phyloP scores from a whole-genome alignment of 106 monocot genomes.

The Phalaenopsis aphrodite region DNA sequence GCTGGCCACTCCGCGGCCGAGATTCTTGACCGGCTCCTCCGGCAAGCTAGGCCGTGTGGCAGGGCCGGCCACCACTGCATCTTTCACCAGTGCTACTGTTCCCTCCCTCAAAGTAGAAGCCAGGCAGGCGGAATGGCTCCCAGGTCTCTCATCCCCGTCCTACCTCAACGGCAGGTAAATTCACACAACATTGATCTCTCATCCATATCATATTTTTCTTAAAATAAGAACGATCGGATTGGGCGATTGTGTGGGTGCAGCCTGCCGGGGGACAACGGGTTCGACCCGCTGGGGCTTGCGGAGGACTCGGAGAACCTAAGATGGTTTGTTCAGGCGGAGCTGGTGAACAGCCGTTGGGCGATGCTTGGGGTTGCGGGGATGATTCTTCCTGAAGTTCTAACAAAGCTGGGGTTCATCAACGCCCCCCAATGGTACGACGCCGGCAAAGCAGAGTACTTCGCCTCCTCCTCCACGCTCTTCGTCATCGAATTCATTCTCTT shows the following conservation, averaged over 20 bases:
- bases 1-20: constrained; percentile 50
- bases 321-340: constrained; percentile 91
- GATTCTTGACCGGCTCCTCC: constrained; percentile 56
- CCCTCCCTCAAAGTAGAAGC: constrained; percentile 54
- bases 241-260: constrained; percentile 16
- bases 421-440: constrained; percentile 86
- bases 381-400: constrained; percentile 83
- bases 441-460: constrained; percentile 85
- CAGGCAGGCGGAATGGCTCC: constrained; percentile 92
- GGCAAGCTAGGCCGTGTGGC: constrained; percentile 27
- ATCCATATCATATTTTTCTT: too few relatives aligned
- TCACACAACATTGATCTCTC: too few relatives aligned
- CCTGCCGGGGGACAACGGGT: constrained; percentile 90
- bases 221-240: too few relatives aligned
- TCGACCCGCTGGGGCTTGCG: constrained; percentile 86
- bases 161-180: constrained; percentile 81
- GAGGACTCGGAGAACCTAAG: constrained; percentile 88
- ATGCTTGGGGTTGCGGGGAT: constrained; percentile 94
- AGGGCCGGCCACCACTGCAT: background rate
- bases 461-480: constrained; percentile 89
- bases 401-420: constrained; percentile 79
- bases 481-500: constrained; percentile 98
- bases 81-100: background rate
- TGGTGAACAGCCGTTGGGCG: constrained; percentile 85
- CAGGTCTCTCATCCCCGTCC: constrained; percentile 74